These are phyloP conservation scores for Fusarium drepaniforme DNA, from an alignment of 2,329 filamentous ascomycete species.

Conservation along the genomic window DNA sequence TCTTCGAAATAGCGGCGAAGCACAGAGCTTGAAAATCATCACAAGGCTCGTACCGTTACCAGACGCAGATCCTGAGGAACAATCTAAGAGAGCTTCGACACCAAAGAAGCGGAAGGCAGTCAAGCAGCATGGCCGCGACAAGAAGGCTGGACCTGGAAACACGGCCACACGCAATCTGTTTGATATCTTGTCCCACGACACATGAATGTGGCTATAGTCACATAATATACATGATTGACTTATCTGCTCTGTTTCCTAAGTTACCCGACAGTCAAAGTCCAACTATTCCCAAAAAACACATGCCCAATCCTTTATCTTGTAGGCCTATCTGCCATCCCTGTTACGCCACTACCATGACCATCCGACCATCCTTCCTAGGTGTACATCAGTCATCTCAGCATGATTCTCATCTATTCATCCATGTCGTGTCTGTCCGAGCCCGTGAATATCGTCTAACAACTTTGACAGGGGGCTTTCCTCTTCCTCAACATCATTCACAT, in stretches of 20 bases:
- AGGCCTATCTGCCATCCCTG: background rate
- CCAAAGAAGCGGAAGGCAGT: conserved; percentile 23
- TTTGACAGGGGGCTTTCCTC: conserved; percentile 40
- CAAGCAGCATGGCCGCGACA: conserved; percentile 12
- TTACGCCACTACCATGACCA: conserved; percentile 19
- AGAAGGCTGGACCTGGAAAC: conserved; percentile 7
- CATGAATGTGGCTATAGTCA: conserved; percentile 3
- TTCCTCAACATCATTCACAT: conserved; percentile 55
- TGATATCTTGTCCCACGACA: conserved; percentile 37
- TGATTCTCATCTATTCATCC: conserved; percentile 30
- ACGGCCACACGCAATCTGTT: conserved; percentile 38
- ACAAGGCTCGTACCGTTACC: conserved; percentile 34
- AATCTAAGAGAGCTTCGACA: background rate
- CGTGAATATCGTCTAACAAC: conserved; percentile 52
- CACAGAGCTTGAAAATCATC: conserved; percentile 21
- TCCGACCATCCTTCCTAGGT: conserved; percentile 6
- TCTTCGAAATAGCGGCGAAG: conserved; percentile 27
- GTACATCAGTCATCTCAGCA: conserved; percentile 18
- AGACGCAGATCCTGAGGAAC: background rate
- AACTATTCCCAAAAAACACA: background rate
- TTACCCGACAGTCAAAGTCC: background rate
- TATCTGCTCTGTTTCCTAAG: background rate
- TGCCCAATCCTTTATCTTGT: background rate
- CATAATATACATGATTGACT: background rate
- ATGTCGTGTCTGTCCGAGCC: conserved; percentile 19